A percentile compares a stretch with the other conserved stretches of the same genome.
Evolutionary conservation across 1,284 basidiomycete species (phyloP).

Genomic region (Ustilago hordei): DNA sequence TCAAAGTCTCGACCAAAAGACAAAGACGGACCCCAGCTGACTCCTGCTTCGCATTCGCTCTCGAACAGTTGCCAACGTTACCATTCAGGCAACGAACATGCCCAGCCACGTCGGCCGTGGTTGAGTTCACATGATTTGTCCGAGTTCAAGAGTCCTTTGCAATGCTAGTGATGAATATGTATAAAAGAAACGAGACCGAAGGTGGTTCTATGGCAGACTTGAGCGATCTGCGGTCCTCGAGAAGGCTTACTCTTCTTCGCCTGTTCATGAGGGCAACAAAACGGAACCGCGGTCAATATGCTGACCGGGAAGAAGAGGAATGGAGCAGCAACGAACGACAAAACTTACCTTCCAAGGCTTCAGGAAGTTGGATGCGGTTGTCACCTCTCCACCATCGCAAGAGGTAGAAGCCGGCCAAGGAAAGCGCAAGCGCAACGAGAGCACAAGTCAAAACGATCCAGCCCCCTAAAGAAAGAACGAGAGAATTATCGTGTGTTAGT

Average conservation of each 20-base stretch:
- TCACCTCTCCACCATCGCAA: constrained; percentile 44
- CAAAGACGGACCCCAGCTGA: constrained; percentile 5
- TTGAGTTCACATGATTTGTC: constrained; percentile 9
- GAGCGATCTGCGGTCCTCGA: neutral
- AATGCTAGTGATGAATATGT: constrained; percentile 9
- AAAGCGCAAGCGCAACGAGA: neutral
- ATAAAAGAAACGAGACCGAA: neutral
- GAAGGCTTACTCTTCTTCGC: constrained; percentile 3
- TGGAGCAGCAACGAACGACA: neutral
- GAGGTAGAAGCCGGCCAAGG: constrained; percentile 6
- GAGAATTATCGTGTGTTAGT: neutral
- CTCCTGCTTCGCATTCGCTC: neutral
- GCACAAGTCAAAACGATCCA: constrained; percentile 33
- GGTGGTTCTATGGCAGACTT: neutral
- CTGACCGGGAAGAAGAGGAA: neutral
- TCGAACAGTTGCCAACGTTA: constrained; percentile 39
- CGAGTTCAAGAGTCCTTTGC: neutral
- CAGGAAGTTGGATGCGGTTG: constrained; percentile 37
- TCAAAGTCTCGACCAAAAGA: neutral
- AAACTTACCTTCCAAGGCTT: constrained; percentile 37
- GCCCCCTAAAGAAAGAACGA: constrained; percentile 26
- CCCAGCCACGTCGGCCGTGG: constrained; percentile 58
- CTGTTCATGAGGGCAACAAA: constrained; percentile 4
- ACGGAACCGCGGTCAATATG: neutral
- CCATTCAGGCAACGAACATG: constrained; percentile 57